These are phyloP conservation scores for Tieghemostelium lacteum DNA, from an alignment of 78 protist genomes.

Conservation along the genomic window DNA sequence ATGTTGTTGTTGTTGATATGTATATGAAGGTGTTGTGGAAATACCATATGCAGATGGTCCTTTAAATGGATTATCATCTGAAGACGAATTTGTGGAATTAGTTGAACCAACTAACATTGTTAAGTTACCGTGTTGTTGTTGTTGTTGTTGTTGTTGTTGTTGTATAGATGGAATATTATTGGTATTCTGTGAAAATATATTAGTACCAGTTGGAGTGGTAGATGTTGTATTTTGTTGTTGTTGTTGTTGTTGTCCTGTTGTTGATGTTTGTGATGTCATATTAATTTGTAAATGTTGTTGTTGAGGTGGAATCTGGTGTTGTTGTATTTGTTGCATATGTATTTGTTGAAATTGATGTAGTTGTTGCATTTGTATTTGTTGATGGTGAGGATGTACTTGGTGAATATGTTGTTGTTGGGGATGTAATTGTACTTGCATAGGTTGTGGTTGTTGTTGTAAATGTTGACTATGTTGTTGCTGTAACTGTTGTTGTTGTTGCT, in stretches of 20 bases:
- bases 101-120: too few species aligned
- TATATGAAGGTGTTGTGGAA: slow-evolving; percentile 49
- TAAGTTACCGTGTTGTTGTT: slow-evolving; percentile 13
- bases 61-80: slow-evolving; percentile 49
- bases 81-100: neutral
- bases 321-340: neutral
- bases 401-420: neutral
- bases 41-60: slow-evolving; percentile 50
- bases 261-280: neutral
- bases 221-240: neutral
- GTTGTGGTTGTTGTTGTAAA: neutral
- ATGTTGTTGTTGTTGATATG: neutral
- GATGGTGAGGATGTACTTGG: neutral
- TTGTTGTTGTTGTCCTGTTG: neutral
- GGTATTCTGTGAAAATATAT: too few species aligned
- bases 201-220: too few species aligned
- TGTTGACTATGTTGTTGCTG: neutral
- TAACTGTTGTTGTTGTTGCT: too few species aligned
- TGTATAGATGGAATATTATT: too few species aligned
- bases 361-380: neutral
- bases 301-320: neutral
- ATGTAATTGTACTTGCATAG: neutral
- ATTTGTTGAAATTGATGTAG: neutral
- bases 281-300: neutral
- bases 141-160: slow-evolving; percentile 16